A percentile compares a stretch with the other conserved stretches of the same genome.
Evolutionary conservation across 331 rosid genomes (phyloP).

Genomic region (Arachis monticola): DNA sequence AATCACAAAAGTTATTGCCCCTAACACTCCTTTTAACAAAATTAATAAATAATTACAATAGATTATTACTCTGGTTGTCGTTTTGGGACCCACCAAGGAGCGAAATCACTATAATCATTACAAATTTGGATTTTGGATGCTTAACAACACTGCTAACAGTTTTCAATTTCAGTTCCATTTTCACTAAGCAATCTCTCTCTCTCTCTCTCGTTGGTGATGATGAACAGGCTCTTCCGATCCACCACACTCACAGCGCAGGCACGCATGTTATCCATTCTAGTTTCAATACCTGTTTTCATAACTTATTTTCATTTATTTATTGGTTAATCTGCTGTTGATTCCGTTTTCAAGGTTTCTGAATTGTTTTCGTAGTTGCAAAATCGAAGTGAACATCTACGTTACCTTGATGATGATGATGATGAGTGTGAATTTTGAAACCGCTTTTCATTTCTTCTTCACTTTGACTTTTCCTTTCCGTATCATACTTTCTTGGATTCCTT

Average conservation of each 20-base stretch:
- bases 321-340: slow-evolving; percentile 10
- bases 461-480: not conserved
- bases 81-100: not conserved
- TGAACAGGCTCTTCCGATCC: slow-evolving; percentile 46
- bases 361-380: not conserved
- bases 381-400: not conserved
- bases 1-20: too few relatives aligned
- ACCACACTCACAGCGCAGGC: slow-evolving; percentile 46
- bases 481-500: not conserved
- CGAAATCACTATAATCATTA: too few relatives aligned
- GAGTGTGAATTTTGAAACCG: not conserved
- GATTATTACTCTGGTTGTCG: slow-evolving; percentile 1
- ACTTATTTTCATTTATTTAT: not conserved
- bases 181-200: not conserved
- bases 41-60: too few relatives aligned
- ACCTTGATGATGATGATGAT: not conserved
- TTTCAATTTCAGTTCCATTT: not conserved
- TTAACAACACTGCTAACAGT: too few relatives aligned
- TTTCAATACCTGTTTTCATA: not conserved
- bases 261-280: not conserved
- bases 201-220: slow-evolving; percentile 13
- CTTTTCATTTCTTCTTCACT: not conserved
- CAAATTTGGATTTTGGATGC: not conserved
- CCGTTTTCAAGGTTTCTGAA: not conserved
- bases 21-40: too few relatives aligned